Percentiles rank a stretch among this genome's conserved stretches.
Evolutionary conservation across 345 rosid genomes (phyloP).

Genomic region (Acer saccharum): DNA sequence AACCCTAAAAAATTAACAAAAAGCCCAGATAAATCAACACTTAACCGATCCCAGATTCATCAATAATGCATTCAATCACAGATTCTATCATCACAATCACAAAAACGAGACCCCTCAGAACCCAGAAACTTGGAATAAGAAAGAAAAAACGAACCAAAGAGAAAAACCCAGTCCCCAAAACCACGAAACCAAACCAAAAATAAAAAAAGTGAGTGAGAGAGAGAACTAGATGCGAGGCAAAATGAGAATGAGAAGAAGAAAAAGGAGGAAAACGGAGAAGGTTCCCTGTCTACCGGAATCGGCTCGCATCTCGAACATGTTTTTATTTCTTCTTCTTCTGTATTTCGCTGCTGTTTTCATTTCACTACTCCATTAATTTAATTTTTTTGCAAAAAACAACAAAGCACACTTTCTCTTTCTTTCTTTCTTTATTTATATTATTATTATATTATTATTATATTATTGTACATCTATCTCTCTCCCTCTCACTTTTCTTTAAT

Average conservation of each 20-base stretch:
- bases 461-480: not conserved
- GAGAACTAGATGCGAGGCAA: constrained; percentile 51
- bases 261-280: constrained; percentile 65
- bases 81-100: constrained; percentile 32
- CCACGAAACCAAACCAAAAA: constrained; percentile 18
- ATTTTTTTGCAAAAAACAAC: not conserved
- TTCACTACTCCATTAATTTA: not conserved
- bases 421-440: not conserved
- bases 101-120: constrained; percentile 5
- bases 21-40: constrained; percentile 12
- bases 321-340: constrained; percentile 9
- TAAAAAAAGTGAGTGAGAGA: not conserved
- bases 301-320: constrained; percentile 64
- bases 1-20: not conserved
- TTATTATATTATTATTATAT: no score
- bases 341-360: constrained; percentile 21
- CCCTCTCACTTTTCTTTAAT: not conserved
- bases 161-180: constrained; percentile 20
- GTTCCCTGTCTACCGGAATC: constrained; percentile 53
- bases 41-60: constrained; percentile 46
- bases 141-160: not conserved
- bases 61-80: constrained; percentile 38
- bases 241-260: constrained; percentile 70
- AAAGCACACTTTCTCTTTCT: constrained; percentile 19
- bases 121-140: not conserved